Percentiles rank a stretch among this genome's conserved stretches.
Evolutionary conservation across 345 rosid genomes (phyloP).

Genomic region (Rhodomyrtus tomentosa): DNA sequence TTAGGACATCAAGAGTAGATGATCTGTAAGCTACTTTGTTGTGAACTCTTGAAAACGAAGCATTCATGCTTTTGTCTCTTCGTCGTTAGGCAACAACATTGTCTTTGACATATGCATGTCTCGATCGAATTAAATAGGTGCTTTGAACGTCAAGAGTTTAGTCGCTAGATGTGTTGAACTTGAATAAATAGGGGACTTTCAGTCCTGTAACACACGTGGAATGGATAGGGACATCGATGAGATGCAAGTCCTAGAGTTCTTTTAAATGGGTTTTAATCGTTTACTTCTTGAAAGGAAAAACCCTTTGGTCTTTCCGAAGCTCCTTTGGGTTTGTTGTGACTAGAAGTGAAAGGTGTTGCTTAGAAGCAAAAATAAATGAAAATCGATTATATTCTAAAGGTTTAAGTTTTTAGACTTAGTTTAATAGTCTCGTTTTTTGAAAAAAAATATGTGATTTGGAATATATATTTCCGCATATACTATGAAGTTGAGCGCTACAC

Average conservation of each 20-base stretch:
- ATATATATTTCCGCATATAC: background rate
- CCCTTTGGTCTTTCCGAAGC: background rate
- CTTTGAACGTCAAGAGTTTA: conserved; percentile 23
- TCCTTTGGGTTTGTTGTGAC: background rate
- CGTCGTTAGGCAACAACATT: conserved; percentile 20
- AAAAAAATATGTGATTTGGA: background rate
- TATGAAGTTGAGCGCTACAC: background rate
- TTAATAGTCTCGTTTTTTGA: background rate
- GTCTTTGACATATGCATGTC: conserved; percentile 24
- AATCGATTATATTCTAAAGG: background rate
- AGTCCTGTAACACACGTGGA: background rate
- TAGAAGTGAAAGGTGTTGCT: background rate
- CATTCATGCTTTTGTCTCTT: conserved; percentile 19
- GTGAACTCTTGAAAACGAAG: conserved; percentile 19
- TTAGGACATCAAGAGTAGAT: background rate
- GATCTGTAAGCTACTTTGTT: background rate
- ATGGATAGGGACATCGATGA: background rate
- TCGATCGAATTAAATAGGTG: background rate
- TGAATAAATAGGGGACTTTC: background rate
- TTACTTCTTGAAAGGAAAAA: background rate
- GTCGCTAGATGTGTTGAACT: background rate
- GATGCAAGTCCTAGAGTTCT: background rate
- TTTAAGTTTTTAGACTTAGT: background rate
- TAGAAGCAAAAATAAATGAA: background rate
- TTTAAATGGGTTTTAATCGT: background rate